Base-by-base conservation (phyloP, 768 basidiomycete genomes). In the Tremella mesenterica region DNA sequence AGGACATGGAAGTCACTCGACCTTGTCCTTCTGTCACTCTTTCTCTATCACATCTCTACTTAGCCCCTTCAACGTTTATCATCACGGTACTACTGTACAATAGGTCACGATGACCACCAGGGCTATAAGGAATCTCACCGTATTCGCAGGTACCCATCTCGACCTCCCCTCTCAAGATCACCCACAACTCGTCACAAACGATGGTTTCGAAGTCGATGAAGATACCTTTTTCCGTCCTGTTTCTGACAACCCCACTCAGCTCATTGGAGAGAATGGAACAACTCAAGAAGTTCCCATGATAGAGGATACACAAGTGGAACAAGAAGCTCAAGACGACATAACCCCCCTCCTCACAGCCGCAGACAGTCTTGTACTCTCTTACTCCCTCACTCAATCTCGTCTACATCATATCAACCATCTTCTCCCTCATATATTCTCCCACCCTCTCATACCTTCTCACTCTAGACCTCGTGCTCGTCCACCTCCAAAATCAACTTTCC, bases 401-500 rank as follows among this genome's bases (percentile, higher is more conserved):
- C 58, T 56, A 9, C 59, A 54, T 14, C 67, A 69, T 45, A 50
- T 66, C 26, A 52, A 56, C 7, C 57, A 59, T 8, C 63, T 69
- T n/a, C 47, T 69, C 21, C 67, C 67, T 3, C 62, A 61, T 27
- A 58, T 69, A 26, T 69, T 69, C 58, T 55, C 62, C 16, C 67
- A 69, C 53, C 67, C 64, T n/a, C 57, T 60, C 20, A 53, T 65
- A 23, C 59, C 67, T 6, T 60, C 67, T 5, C 48, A 68, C 48
- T 51, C 27, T 30, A 50, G 49, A 53, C 67, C 64, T 27, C 56
- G 67, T 28, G 51, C 56, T 5, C 50, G 61, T 43, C 54, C 47
- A 26, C 61, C 59, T 0, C 63, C 63, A 0, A 60, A 56, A 55
- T 56, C 57, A 4, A 58, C 59, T 6, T 63, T 68, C 28, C 25